A percentile compares a stretch with the other conserved stretches of the same genome.
Evolutionary conservation across 176 grass and related monocot genomes (phyloP).

Genomic region (Lolium rigidum): DNA sequence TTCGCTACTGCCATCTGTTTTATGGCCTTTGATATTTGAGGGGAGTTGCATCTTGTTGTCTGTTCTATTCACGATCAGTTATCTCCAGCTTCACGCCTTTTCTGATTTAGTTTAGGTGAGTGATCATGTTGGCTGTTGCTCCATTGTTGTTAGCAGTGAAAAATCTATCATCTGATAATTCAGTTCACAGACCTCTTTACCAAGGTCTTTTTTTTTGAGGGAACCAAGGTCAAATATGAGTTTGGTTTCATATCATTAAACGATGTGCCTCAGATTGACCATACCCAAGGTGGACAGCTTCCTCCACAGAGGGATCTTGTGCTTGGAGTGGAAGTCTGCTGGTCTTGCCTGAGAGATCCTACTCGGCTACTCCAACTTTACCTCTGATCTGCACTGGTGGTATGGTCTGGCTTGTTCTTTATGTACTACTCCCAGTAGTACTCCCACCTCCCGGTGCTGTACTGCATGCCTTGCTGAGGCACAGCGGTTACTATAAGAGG

Average conservation of each 20-base stretch:
- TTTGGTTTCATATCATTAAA: neutral
- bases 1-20: neutral
- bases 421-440: neutral
- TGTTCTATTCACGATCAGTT: neutral
- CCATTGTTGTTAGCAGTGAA: neutral
- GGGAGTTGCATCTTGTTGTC: neutral
- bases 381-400: constrained; percentile 9
- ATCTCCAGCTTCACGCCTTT: neutral
- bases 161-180: neutral
- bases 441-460: neutral
- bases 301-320: constrained; percentile 6
- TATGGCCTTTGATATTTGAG: neutral
- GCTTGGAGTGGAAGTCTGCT: constrained; percentile 2
- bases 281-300: neutral
- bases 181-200: neutral
- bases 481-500: neutral
- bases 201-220: neutral
- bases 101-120: neutral
- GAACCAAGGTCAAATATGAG: too few relatives aligned
- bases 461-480: neutral
- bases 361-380: neutral
- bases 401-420: constrained; percentile 14
- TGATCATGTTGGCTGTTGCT: constrained; percentile 11
- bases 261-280: neutral
- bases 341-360: neutral